phyloP scores from a whole-genome alignment of 176 grass and related monocot genomes.

The Oryza glaberrima region DNA sequence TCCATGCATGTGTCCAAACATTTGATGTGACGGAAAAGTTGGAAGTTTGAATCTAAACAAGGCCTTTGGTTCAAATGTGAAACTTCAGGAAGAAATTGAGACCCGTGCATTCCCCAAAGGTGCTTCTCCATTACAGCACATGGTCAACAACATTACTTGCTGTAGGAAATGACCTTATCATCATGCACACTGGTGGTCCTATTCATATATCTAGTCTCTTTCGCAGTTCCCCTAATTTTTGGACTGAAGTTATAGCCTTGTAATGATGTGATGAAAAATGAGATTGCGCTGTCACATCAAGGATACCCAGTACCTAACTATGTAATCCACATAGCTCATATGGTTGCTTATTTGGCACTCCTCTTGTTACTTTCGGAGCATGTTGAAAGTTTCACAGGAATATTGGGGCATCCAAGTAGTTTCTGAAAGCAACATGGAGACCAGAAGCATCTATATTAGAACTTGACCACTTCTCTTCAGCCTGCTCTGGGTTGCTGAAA shows the following conservation, averaged over 20 bases:
- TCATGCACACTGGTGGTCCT: not conserved
- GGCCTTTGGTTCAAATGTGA: not conserved
- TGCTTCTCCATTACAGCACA: constrained; percentile 10
- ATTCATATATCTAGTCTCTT: constrained; percentile 3
- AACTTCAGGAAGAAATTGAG: constrained; percentile 38
- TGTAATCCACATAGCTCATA: constrained; percentile 22
- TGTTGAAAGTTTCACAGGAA: constrained; percentile 16
- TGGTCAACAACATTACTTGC: constrained; percentile 37
- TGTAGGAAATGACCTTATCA: constrained; percentile 23
- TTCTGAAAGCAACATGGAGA: constrained; percentile 22
- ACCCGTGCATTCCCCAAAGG: constrained; percentile 6
- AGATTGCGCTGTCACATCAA: constrained; percentile 32
- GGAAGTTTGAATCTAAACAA: no score
- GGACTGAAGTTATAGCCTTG: constrained; percentile 8
- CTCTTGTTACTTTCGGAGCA: constrained; percentile 9
- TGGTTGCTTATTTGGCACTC: constrained; percentile 30
- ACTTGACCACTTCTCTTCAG: constrained; percentile 19
- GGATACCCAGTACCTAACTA: constrained; percentile 12
- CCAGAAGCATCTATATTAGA: constrained; percentile 35
- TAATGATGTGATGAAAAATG: constrained; percentile 20
- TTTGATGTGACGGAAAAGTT: no score
- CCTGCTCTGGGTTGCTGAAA: not conserved
- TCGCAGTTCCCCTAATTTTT: constrained; percentile 1
- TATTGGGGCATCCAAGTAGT: constrained; percentile 3
- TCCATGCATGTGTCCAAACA: no score